A percentile compares a stretch with the other conserved stretches of the same genome.
Conservation (phyloP, 2,329 filamentous ascomycete genomes). For the Botrytis squamosa region DNA sequence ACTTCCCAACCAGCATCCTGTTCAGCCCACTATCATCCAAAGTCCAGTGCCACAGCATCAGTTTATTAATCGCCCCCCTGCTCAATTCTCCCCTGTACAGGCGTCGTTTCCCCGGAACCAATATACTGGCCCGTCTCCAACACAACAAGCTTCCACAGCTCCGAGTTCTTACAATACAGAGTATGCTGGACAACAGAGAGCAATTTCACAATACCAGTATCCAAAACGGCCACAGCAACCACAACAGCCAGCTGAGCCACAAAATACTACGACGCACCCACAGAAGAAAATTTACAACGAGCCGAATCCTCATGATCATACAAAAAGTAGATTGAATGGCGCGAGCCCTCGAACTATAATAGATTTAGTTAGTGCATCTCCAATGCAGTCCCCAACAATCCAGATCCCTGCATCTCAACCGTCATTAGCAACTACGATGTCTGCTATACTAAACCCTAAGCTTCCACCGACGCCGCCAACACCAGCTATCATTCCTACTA, state of each 20-base stretch:
- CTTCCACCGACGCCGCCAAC: conserved; percentile 8
- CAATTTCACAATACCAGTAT: background rate
- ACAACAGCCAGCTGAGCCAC: background rate
- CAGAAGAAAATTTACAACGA: background rate
- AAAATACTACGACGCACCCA: background rate
- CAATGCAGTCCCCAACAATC: background rate
- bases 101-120: background rate
- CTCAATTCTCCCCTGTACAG: background rate
- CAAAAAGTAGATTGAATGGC: background rate
- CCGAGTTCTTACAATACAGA: background rate
- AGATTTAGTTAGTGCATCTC: background rate
- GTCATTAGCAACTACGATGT: background rate
- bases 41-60: background rate
- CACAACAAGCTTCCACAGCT: background rate
- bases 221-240: background rate
- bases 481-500: background rate
- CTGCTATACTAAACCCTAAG: conserved; percentile 8
- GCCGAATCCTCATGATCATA: background rate
- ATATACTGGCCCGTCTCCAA: background rate
- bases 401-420: background rate
- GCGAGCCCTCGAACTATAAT: background rate
- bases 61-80: background rate
- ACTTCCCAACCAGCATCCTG: background rate
- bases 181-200: background rate
- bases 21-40: background rate